These are phyloP conservation scores for Colletotrichum ledebouriae DNA, from an alignment of 2,329 filamentous ascomycete genomes.

Conservation along the genomic window DNA sequence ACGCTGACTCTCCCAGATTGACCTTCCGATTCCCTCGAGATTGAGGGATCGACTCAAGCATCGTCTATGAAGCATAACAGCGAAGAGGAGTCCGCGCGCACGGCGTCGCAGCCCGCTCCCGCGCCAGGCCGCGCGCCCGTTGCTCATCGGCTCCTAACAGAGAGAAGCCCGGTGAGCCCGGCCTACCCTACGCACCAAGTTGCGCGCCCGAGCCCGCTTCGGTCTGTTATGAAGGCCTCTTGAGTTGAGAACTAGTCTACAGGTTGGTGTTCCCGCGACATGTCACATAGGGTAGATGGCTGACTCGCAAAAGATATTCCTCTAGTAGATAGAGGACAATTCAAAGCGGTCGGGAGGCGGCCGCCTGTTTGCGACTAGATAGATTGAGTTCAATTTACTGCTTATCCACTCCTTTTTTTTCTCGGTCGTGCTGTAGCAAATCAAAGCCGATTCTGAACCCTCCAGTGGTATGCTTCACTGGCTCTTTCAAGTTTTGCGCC, in stretches of 20 bases:
- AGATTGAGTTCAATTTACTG: conserved; percentile 41
- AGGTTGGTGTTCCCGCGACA: conserved; percentile 26
- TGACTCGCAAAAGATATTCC: conserved; percentile 23
- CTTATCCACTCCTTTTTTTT: conserved; percentile 29
- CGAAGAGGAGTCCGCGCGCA: conserved; percentile 46
- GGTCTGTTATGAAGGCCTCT: conserved; percentile 75
- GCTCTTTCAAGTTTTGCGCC: too few species aligned
- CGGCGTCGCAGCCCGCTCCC: conserved; percentile 51
- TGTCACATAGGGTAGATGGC: neutral
- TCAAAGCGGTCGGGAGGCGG: conserved; percentile 38
- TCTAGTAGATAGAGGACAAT: conserved; percentile 39
- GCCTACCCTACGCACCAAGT: conserved; percentile 61
- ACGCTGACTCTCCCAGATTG: conserved; percentile 72
- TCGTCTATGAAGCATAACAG: conserved; percentile 53
- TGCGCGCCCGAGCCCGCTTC: conserved; percentile 76
- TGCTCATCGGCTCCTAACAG: conserved; percentile 62
- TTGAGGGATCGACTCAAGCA: conserved; percentile 86
- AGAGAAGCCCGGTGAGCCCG: conserved; percentile 60
- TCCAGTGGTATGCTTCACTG: too few species aligned
- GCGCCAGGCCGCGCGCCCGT: conserved; percentile 56
- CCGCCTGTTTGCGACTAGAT: conserved; percentile 40
- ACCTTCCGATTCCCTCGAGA: conserved; percentile 88
- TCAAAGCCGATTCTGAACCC: too few species aligned
- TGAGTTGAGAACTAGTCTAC: conserved; percentile 56
- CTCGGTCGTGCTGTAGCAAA: neutral